Evolutionary conservation across 129 eudicot genomes (phyloP).

Genomic region (Saussurea involucrata): DNA sequence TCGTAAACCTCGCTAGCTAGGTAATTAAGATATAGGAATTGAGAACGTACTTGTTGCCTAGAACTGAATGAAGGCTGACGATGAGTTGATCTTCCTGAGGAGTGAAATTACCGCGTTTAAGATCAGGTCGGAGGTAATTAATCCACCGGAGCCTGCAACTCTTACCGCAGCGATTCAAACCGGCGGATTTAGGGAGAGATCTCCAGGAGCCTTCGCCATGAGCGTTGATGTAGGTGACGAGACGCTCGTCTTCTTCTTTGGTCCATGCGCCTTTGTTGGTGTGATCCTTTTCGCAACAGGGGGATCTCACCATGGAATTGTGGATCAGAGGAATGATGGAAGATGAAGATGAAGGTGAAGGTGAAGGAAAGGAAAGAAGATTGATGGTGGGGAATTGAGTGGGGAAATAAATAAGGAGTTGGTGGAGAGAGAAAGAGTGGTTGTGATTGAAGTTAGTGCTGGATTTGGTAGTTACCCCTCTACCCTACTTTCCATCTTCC

Average conservation of each 20-base stretch:
- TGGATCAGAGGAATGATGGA: background rate
- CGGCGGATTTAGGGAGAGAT: conserved; percentile 68
- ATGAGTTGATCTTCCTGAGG: conserved; percentile 73
- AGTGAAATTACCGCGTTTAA: conserved; percentile 68
- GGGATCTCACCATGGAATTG: conserved; percentile 61
- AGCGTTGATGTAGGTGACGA: conserved; percentile 52
- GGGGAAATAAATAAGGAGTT: conserved; percentile 47
- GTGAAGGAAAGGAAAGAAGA: background rate
- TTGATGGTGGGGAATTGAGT: conserved; percentile 37
- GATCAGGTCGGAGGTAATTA: conserved; percentile 67
- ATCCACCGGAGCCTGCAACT: conserved; percentile 78
- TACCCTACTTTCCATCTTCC: conserved; percentile 44
- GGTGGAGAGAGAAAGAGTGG: conserved; percentile 45
- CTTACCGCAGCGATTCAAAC: conserved; percentile 64
- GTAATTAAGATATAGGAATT: no score
- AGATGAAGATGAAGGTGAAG: background rate
- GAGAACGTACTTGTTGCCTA: conserved; percentile 58
- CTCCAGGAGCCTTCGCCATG: conserved; percentile 80
- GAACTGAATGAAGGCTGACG: conserved; percentile 61
- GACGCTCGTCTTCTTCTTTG: conserved; percentile 77
- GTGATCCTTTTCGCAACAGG: conserved; percentile 77
- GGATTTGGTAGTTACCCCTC: conserved; percentile 69
- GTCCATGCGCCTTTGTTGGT: conserved; percentile 96
- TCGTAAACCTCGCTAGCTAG: background rate
- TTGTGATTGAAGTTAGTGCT: conserved; percentile 65